Evolutionary conservation across 2,329 filamentous ascomycete genomes (phyloP), one percentile per base, ranked within the genome.

Genomic region (Verticillium klebahnii): DNA sequence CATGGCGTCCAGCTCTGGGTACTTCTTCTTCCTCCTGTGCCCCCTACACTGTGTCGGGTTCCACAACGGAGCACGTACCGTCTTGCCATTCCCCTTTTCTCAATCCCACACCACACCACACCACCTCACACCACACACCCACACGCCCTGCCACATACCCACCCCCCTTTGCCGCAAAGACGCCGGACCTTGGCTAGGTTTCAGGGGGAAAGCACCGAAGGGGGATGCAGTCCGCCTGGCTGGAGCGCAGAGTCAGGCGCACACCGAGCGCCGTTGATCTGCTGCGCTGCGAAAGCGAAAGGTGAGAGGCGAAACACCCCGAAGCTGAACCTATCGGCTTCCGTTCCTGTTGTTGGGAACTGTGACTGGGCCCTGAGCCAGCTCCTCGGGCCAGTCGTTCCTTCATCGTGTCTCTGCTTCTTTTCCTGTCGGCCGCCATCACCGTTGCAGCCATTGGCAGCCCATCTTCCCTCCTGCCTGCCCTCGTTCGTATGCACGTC

Each of bases 41-140:
- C 57, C 39, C 36, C 37, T 29, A 19, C 37, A 19, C 19, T 58
- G 57, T 58, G 57, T 19, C 37, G 57, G 56, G 37, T 50, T 40
- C 57, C 57, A 45, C 57, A 15, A 31, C 57, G 57, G 57, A 58
- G 34, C 57, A 50, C 57, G 57, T 58, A 58, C 57, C 57, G 57
- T 31, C 57, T 58, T 58, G 37, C 56, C 57, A 58, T 58, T 58
- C 39, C 56, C 34, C 34, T n/a, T 23, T 50, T 50, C 19, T 23
- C n/a, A n/a, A 50, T 25, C 6, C 39, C 15, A n/a, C 17, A n/a
- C n/a, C 40, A 23, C n/a, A 45, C 40, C 19, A 23, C 40, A 50
- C 40, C 29, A 23, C 40, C 19, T 9, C 40, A 25, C n/a, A 40
- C 37, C 37, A 40, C 37, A 17, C 37, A 19, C 40, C 29, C 29